A percentile compares a stretch with the other conserved stretches of the same genome.
These are phyloP conservation scores for Trametes cinnabarina DNA, from an alignment of 768 basidiomycete genomes.

Conservation along the genomic window DNA sequence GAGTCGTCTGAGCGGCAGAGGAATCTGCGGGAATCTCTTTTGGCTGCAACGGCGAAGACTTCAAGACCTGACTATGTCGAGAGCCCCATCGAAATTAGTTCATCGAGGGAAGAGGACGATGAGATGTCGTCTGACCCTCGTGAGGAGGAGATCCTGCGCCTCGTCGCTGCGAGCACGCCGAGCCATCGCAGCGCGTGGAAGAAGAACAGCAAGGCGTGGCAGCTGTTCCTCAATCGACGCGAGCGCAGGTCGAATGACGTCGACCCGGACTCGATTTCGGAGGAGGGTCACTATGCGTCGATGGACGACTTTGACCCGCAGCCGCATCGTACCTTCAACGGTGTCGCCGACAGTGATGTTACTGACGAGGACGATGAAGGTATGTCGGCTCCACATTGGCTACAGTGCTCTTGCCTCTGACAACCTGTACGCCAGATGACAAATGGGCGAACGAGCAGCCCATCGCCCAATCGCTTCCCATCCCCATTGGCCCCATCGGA, in stretches of 20 bases:
- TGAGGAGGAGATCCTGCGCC: slow-evolving; percentile 53
- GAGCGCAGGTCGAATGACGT: slow-evolving; percentile 15
- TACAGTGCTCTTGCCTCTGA: neutral
- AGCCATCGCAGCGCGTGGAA: slow-evolving; percentile 74
- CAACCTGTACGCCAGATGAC: slow-evolving; percentile 1
- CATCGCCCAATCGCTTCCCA: slow-evolving; percentile 59
- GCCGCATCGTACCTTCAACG: slow-evolving; percentile 3
- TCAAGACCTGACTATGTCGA: slow-evolving; percentile 15
- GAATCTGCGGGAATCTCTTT: slow-evolving; percentile 19
- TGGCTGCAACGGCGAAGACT: slow-evolving; percentile 10
- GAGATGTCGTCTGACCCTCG: slow-evolving; percentile 31
- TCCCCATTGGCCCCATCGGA: slow-evolving; percentile 48
- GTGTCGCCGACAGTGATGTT: slow-evolving; percentile 14
- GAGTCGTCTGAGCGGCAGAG: slow-evolving; percentile 17
- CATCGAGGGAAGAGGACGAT: slow-evolving; percentile 17
- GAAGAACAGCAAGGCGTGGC: slow-evolving; percentile 62
- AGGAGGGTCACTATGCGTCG: slow-evolving; percentile 28
- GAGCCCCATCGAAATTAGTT: slow-evolving; percentile 15
- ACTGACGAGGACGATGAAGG: slow-evolving; percentile 17
- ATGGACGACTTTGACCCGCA: slow-evolving; percentile 12
- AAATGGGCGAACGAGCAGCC: slow-evolving; percentile 10
- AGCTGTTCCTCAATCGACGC: slow-evolving; percentile 48
- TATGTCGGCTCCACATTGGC: neutral
- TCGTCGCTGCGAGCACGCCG: slow-evolving; percentile 68
- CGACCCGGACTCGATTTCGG: slow-evolving; percentile 26